These are phyloP conservation scores for Mucor saturninus DNA, from an alignment of 371 early-diverging fungal species.

Conservation along the genomic window DNA sequence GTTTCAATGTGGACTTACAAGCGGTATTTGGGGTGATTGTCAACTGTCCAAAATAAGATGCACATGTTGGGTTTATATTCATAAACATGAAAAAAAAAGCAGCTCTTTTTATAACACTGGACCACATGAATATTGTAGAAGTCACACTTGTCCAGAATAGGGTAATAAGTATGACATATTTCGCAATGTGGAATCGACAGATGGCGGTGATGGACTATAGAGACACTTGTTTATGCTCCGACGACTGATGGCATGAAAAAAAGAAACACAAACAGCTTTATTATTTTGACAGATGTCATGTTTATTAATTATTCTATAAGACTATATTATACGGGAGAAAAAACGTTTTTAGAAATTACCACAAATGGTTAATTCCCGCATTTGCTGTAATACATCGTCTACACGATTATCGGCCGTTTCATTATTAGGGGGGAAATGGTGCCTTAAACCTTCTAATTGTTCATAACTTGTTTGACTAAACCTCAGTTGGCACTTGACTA, in stretches of 20 bases:
- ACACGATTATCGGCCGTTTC: conserved; percentile 65
- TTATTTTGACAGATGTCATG: neutral
- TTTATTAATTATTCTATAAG: neutral
- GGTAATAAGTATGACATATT: too few relatives aligned
- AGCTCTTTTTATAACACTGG: neutral
- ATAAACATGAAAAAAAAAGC: conserved; percentile 1
- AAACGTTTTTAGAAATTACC: conserved; percentile 52
- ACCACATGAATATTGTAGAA: neutral
- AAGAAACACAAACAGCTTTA: too few relatives aligned
- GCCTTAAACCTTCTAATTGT: conserved; percentile 61
- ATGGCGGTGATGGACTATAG: too few relatives aligned
- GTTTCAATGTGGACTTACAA: conserved; percentile 39
- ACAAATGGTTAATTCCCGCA: conserved; percentile 90
- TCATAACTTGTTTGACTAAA: conserved; percentile 83
- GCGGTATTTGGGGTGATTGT: conserved; percentile 56
- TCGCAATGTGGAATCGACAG: too few relatives aligned
- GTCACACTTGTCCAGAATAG: neutral
- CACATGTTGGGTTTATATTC: conserved; percentile 44
- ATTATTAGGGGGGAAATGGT: conserved; percentile 59
- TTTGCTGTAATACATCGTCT: conserved; percentile 83
- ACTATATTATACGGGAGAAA: neutral
- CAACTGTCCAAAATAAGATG: conserved; percentile 63
- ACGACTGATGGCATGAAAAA: too few relatives aligned
- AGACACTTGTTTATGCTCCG: too few relatives aligned
- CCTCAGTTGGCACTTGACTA: conserved; percentile 86